Evolutionary conservation across 306 rosid genomes (phyloP), one percentile per base, ranked within the genome.

Genomic region (Dryas drummondii): DNA sequence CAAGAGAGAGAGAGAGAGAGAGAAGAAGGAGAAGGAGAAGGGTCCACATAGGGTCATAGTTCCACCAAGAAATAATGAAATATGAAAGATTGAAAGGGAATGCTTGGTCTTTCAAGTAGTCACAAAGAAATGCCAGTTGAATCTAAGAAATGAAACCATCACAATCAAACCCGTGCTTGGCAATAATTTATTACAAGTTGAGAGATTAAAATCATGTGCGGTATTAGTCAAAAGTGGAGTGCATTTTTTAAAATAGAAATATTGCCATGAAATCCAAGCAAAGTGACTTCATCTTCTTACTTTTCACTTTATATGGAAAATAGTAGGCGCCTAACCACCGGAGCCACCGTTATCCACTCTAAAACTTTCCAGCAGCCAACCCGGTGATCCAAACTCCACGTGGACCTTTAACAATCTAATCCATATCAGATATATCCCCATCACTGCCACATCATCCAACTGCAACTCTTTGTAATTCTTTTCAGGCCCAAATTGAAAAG

Each of bases 281-380:
- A 71, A 13, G 71, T 71, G 77, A 78, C 19, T 63, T 60, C 42
- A 61, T 59, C 42, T 14, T n/a, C 50, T 50, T 26, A 3, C 48
- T 41, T 66, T 71, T n/a, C 5, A n/a, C 53, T 74, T 32, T 70
- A 4, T 5, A 64, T 13, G 65, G 44, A 53, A 57, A 65, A 58
- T 81, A 14, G 77, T 22, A 61, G 80, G 83, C 79, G 70, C 79
- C 83, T 46, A 55, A 76, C 81, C 14, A 72, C 48, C 79, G 41
- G 37, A 55, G 71, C 81, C 14, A 72, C 48, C 79, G 41, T 53
- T 27, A 32, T 67, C 71, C 52, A 68, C 32, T 11, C 51, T 59
- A 45, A 51, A 32, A 37, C 47, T 47, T 54, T 44, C 0, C 15
- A 32, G 71, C 77, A 64, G 69, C 78, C 78, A 72, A 66, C 17